Base-by-base conservation (phyloP, 1,139 yeast species). In the Zygosaccharomyces sapae region DNA sequence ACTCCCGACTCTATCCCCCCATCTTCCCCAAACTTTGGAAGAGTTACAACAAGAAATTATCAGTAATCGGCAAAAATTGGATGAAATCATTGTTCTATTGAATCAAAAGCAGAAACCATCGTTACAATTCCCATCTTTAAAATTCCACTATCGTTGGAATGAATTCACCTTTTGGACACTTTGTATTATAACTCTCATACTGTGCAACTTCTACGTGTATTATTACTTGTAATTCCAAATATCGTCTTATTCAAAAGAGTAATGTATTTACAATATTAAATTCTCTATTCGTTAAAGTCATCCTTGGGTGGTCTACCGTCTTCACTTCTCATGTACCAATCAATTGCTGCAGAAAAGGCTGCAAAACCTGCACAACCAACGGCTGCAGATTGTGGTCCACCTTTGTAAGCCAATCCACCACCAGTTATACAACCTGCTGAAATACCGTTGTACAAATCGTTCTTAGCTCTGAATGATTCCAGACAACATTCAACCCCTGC, bases 331-430 rank as follows among this genome's bases (percentile, higher is more conserved):
- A 92, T 76, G 62, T 92, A 92, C 59, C 87, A 69, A 66, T 92
- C 97, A 54, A 92, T 85, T 6, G 97, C 97, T 6, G 95, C 83
- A 48, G 95, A 85, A 66, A 92, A 92, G 3, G 95, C 96, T 12
- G 98, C 97, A 72, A 92, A 92, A 10, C 97, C 98, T 29, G 95
- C 96, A 73, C 97, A 92, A 1, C 98, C 98, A 50, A 90, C 68
- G 30, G 81, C 59, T 0, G 96, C 95, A 27, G 96, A 95, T 61
- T 84, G 90, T 1, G 98, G 98, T 1, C 98, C 98, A 36, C 92
- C 81, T 63, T 86, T 87, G 55, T 86, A 77, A 2, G 97, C 95
- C 50, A 92, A 75, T 0, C 96, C 97, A 39, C 97, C 98, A 35
- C 97, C 98, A 0, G 98, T 92, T 46, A 90, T 73, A 68, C 97